phyloP scores from a whole-genome alignment of 305 asterid genomes.

The Fraxinus sp. region DNA sequence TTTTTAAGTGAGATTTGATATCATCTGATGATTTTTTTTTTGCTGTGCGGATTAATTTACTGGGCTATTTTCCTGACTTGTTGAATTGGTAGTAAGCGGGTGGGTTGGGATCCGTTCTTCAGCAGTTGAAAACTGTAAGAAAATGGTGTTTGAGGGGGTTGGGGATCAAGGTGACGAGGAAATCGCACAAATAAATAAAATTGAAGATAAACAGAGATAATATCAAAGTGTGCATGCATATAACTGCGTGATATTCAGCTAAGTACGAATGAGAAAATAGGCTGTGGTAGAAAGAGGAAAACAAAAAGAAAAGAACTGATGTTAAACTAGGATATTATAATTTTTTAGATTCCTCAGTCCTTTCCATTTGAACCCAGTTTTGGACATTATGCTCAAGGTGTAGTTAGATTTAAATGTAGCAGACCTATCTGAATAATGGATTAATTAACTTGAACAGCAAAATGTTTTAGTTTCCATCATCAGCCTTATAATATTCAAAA shows the following conservation, averaged over 20 bases:
- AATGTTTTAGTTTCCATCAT: background rate
- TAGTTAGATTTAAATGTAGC: background rate
- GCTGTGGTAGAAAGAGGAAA: background rate
- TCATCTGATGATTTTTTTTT: background rate
- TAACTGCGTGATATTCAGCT: background rate
- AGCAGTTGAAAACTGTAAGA: background rate
- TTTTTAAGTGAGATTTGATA: background rate
- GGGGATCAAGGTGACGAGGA: background rate
- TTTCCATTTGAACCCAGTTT: background rate
- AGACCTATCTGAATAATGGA: background rate
- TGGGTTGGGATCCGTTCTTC: background rate
- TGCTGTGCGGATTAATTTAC: background rate
- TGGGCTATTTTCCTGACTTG: background rate
- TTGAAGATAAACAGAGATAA: background rate
- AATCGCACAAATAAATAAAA: background rate
- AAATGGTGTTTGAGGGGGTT: background rate
- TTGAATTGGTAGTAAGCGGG: background rate
- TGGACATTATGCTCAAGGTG: conserved; percentile 3
- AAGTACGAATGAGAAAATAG: background rate
- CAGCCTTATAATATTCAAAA: background rate
- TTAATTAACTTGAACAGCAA: background rate
- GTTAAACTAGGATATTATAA: conserved; percentile 1
- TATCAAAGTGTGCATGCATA: background rate
- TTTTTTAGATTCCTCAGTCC: background rate
- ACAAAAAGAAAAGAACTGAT: background rate